Evolutionary conservation across 495 filamentous ascomycete genomes (phyloP).

Genomic region (Xeromyces bisporus): DNA sequence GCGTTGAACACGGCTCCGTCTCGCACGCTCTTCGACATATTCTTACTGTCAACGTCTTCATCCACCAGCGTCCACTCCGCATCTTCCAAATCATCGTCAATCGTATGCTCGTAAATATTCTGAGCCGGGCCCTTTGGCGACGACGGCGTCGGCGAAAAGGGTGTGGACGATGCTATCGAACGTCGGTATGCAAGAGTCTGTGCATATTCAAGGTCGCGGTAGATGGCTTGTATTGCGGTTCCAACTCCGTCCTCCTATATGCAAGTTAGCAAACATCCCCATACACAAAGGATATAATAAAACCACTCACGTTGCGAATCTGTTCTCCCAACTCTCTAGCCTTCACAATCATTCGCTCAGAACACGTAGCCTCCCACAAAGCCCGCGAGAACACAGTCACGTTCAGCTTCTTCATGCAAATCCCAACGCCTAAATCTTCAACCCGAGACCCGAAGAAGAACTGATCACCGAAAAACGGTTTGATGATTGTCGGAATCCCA

Average conservation of each 20-base stretch:
- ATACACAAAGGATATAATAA: neutral
- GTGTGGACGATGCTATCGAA: conserved; percentile 23
- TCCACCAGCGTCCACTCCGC: conserved; percentile 63
- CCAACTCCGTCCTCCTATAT: conserved; percentile 73
- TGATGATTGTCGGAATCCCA: conserved; percentile 85
- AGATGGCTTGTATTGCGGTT: conserved; percentile 79
- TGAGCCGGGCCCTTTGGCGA: conserved; percentile 18
- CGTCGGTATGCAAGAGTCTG: conserved; percentile 61
- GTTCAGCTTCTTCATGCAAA: conserved; percentile 79
- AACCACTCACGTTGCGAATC: conserved; percentile 58
- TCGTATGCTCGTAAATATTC: conserved; percentile 13
- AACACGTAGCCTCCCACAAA: conserved; percentile 82
- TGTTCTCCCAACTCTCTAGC: conserved; percentile 65
- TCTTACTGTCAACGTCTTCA: conserved; percentile 39
- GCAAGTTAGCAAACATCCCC: conserved; percentile 1
- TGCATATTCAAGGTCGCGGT: conserved; percentile 93
- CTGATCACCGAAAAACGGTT: conserved; percentile 95
- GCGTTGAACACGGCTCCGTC: conserved; percentile 16
- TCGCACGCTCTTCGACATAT: conserved; percentile 28
- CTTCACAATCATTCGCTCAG: conserved; percentile 75
- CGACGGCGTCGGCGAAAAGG: conserved; percentile 23
- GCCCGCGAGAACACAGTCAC: conserved; percentile 64
- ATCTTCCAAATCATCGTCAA: conserved; percentile 29
- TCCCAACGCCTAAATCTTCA: conserved; percentile 83
- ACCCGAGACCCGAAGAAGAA: conserved; percentile 86